Evolutionary conservation across 2,329 filamentous ascomycete species (phyloP).

Genomic region (Claviceps maximensis): DNA sequence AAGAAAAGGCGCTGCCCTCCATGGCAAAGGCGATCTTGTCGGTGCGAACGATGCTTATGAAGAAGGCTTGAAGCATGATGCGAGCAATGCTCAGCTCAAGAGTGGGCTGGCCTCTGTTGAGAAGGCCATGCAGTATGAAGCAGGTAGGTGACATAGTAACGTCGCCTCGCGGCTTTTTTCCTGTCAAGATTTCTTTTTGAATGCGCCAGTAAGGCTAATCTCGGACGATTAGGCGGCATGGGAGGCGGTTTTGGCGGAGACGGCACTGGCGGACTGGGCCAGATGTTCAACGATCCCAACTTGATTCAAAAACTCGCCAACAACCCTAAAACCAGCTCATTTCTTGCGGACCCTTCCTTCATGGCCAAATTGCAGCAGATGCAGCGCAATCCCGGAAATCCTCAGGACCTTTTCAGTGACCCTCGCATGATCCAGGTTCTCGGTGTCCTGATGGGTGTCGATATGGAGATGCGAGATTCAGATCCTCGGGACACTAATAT

Average conservation of each 20-base stretch:
- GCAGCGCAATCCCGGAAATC: constrained; percentile 65
- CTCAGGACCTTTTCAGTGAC: constrained; percentile 73
- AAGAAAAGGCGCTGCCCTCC: constrained; percentile 80
- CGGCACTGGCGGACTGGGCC: constrained; percentile 63
- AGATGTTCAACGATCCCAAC: constrained; percentile 89
- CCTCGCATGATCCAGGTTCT: constrained; percentile 89
- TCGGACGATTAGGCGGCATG: neutral
- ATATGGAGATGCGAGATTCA: constrained; percentile 50
- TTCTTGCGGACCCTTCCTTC: constrained; percentile 73
- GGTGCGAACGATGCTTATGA: constrained; percentile 84
- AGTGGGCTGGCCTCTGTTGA: constrained; percentile 73
- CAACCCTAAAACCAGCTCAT: constrained; percentile 83
- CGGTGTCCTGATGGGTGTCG: constrained; percentile 83
- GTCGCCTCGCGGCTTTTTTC: too few species aligned
- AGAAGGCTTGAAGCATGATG: constrained; percentile 84
- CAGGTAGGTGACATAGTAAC: constrained; percentile 15
- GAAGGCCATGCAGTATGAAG: constrained; percentile 62
- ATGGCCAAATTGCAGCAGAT: constrained; percentile 80
- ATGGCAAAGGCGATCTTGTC: constrained; percentile 75
- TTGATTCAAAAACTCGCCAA: constrained; percentile 78
- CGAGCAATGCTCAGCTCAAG: constrained; percentile 85
- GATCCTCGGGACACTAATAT: constrained; percentile 53
- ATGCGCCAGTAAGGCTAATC: constrained; percentile 3
- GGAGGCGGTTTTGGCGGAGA: constrained; percentile 36
- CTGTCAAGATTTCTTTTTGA: neutral